These are phyloP conservation scores for Aspergillus coremiiformis DNA, from an alignment of 495 filamentous ascomycete genomes.

Conservation along the genomic window DNA sequence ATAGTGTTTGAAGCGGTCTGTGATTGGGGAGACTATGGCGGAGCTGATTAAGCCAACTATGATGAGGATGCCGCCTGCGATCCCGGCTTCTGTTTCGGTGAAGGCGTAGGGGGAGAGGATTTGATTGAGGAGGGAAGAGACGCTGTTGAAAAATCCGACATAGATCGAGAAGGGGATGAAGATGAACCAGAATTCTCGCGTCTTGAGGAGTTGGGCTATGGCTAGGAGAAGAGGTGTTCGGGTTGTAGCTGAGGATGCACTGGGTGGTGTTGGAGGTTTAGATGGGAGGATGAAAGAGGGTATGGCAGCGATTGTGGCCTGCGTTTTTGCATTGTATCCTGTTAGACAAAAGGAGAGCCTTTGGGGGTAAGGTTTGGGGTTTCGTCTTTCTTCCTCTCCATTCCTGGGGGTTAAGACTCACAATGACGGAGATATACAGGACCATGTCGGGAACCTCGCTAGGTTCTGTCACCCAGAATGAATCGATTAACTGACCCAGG, in stretches of 20 bases:
- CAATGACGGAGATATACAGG: slow-evolving; percentile 79
- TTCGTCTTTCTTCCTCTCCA: neutral
- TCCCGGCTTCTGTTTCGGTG: slow-evolving; percentile 73
- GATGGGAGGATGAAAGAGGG: slow-evolving; percentile 84
- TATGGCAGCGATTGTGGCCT: slow-evolving; percentile 64
- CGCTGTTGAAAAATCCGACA: slow-evolving; percentile 87
- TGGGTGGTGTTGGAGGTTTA: slow-evolving; percentile 65
- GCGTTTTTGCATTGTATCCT: slow-evolving; percentile 5
- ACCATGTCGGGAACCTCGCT: slow-evolving; percentile 72
- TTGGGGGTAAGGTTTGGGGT: neutral
- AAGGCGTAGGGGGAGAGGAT: slow-evolving; percentile 79
- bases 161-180: slow-evolving; percentile 72
- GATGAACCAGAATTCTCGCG: slow-evolving; percentile 70
- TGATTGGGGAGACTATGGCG: slow-evolving; percentile 69
- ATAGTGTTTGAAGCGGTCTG: slow-evolving; percentile 78
- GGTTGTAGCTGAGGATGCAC: slow-evolving; percentile 42
- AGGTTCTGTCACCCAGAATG: slow-evolving; percentile 57
- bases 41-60: slow-evolving; percentile 72
- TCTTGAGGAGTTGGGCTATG: slow-evolving; percentile 37
- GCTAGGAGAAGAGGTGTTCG: slow-evolving; percentile 45
- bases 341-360: neutral
- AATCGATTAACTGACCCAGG: slow-evolving; percentile 76
- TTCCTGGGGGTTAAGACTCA: slow-evolving; percentile 30
- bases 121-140: slow-evolving; percentile 84
- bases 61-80: slow-evolving; percentile 86